These are phyloP conservation scores for Cystobasidium onofrii DNA, from an alignment of 768 basidiomycete genomes.

Conservation along the genomic window DNA sequence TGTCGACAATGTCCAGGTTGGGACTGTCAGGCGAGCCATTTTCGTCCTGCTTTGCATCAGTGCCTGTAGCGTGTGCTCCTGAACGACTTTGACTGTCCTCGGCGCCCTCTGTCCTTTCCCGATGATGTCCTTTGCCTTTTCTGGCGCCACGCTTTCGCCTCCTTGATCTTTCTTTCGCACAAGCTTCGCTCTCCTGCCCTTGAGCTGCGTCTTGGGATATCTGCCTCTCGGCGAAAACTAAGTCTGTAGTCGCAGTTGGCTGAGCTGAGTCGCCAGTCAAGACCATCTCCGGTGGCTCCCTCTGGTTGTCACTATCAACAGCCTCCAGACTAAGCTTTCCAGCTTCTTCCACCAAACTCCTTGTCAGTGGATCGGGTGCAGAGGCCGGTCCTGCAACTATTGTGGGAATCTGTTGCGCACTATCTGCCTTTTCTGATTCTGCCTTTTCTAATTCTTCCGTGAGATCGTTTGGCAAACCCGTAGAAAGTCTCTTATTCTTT, in stretches of 20 bases:
- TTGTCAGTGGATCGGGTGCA: background rate
- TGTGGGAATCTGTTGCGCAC: background rate
- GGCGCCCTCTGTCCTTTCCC: slow-evolving; percentile 33
- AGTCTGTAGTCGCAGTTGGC: too few relatives aligned
- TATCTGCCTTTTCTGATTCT: background rate
- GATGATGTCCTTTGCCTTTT: slow-evolving; percentile 19
- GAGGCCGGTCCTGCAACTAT: background rate
- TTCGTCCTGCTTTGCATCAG: slow-evolving; percentile 33
- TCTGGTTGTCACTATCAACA: background rate
- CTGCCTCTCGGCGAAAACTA: too few relatives aligned
- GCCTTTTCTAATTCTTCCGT: slow-evolving; percentile 6
- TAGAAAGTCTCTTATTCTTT: background rate
- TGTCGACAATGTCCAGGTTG: background rate
- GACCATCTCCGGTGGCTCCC: too few relatives aligned
- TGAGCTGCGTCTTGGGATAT: background rate
- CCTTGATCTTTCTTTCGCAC: slow-evolving; percentile 15
- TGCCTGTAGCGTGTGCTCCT: background rate
- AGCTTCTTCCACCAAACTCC: background rate
- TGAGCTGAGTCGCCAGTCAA: too few relatives aligned
- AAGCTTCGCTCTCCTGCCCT: background rate
- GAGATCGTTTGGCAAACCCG: slow-evolving; percentile 6
- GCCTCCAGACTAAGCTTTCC: background rate
- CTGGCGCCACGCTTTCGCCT: slow-evolving; percentile 36
- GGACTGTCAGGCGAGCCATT: slow-evolving; percentile 31
- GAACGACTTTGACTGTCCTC: background rate